Evolutionary conservation across 129 eudicot genomes (phyloP).

Genomic region (Flaveria bidentis): DNA sequence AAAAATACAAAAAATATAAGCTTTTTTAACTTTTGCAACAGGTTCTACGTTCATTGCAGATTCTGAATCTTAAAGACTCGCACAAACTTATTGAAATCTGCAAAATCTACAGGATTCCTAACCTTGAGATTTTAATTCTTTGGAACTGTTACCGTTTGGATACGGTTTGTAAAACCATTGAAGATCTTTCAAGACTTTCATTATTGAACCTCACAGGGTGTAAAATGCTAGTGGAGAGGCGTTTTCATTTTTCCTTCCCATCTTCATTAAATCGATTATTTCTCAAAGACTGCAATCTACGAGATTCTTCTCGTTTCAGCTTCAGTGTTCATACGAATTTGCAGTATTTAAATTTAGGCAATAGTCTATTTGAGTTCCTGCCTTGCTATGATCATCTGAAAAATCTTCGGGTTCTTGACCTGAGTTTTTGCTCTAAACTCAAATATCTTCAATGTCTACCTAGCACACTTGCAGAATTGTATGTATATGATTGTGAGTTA

Average conservation of each 20-base stretch:
- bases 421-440: conserved; percentile 15
- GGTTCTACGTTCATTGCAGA: conserved; percentile 19
- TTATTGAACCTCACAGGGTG: conserved; percentile 33
- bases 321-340: conserved; percentile 2
- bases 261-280: conserved; percentile 17
- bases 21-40: conserved; percentile 16
- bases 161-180: conserved; percentile 11
- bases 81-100: conserved; percentile 7
- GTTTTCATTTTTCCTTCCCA: conserved; percentile 24
- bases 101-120: conserved; percentile 8
- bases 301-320: conserved; percentile 14
- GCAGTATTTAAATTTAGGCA: conserved; percentile 27
- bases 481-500: conserved; percentile 14
- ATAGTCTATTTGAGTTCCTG: conserved; percentile 10
- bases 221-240: not conserved
- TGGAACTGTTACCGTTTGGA: conserved; percentile 31
- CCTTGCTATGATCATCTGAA: conserved; percentile 19
- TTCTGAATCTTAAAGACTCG: conserved; percentile 36
- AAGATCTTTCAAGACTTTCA: conserved; percentile 3
- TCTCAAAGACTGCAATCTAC: conserved; percentile 22
- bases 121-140: conserved; percentile 33
- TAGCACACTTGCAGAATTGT: conserved; percentile 33
- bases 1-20: not conserved
- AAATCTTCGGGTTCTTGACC: conserved; percentile 31
- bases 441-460: conserved; percentile 20